A percentile compares a stretch with the other conserved stretches of the same genome.
These are phyloP conservation scores for Dillenia turbinata DNA, from an alignment of 164 flowering plant genomes.

Conservation along the genomic window DNA sequence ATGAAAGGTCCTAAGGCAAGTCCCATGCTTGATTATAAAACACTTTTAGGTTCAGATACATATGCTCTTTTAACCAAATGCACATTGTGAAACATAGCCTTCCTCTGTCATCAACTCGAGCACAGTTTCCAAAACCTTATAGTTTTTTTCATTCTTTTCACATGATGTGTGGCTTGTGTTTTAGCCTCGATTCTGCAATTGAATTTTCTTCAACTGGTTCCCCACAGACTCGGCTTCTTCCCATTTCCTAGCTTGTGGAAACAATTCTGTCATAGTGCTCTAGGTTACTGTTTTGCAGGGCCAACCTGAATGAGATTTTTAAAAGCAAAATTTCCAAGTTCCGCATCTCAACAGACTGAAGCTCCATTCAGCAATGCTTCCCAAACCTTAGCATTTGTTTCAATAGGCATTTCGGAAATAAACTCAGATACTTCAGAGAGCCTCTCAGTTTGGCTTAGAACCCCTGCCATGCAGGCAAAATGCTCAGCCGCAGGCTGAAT, in stretches of 20 bases:
- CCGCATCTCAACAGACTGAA: slow-evolving; percentile 53
- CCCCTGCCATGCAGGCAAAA: slow-evolving; percentile 87
- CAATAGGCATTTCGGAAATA: slow-evolving; percentile 59
- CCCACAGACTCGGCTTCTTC: slow-evolving; percentile 69
- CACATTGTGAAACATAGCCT: slow-evolving; percentile 29
- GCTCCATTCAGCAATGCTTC: slow-evolving; percentile 80
- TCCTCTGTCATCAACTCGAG: slow-evolving; percentile 39
- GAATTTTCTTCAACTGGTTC: slow-evolving; percentile 44
- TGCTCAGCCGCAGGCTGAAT: slow-evolving; percentile 61
- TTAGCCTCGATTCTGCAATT: slow-evolving; percentile 54
- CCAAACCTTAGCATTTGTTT: slow-evolving; percentile 76
- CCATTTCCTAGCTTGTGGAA: slow-evolving; percentile 75
- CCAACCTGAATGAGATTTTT: slow-evolving; percentile 61
- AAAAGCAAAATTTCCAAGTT: slow-evolving; percentile 55
- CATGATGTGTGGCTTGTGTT: slow-evolving; percentile 30
- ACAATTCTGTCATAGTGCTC: slow-evolving; percentile 68
- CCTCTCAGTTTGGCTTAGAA: slow-evolving; percentile 64
- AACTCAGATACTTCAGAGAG: slow-evolving; percentile 61
- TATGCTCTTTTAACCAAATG: slow-evolving; percentile 29
- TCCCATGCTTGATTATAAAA: too few species aligned
- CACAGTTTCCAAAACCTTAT: slow-evolving; percentile 29
- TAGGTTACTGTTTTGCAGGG: slow-evolving; percentile 72
- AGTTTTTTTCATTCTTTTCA: slow-evolving; percentile 29
- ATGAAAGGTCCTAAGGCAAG: too few species aligned
- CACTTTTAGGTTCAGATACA: not conserved